Evolutionary conservation across 495 filamentous ascomycete species (phyloP).

Genomic region (Penicillium paradoxum): DNA sequence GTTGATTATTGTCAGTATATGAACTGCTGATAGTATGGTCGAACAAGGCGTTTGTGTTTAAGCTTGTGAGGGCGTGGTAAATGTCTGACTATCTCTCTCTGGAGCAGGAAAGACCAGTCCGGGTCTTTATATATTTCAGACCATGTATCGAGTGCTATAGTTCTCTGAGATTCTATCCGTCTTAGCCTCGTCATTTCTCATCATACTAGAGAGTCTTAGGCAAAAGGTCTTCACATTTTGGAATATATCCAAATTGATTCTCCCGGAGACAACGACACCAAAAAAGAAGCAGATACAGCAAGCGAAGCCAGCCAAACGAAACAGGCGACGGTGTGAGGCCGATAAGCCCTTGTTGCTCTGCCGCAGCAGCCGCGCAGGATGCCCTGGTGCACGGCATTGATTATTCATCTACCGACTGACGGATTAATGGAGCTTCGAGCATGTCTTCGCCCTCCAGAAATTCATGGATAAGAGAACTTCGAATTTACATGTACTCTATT

Average conservation of each 20-base stretch:
- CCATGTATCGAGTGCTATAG: not conserved
- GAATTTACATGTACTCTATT: no score
- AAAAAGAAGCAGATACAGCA: not conserved
- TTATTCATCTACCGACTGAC: no score
- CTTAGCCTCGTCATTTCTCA: not conserved
- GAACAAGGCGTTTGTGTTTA: constrained; percentile 2
- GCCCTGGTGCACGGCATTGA: no score
- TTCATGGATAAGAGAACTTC: no score
- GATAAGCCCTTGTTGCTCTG: no score
- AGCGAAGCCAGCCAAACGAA: no score
- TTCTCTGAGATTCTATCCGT: not conserved
- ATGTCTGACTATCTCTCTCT: constrained; percentile 2
- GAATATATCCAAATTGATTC: constrained; percentile 3
- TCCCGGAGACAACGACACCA: not conserved
- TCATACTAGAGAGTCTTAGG: not conserved
- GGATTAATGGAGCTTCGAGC: no score
- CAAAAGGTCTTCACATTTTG: not conserved
- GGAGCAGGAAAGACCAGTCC: constrained; percentile 5
- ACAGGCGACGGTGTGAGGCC: no score
- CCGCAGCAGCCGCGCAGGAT: no score
- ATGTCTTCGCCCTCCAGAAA: no score
- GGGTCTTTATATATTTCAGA: constrained; percentile 15
- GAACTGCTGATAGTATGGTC: constrained; percentile 3
- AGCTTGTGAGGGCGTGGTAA: constrained; percentile 6
- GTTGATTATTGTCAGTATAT: constrained; percentile 6